Base-by-base conservation (phyloP, 495 filamentous ascomycete species). In the Penicillium verhagenii region DNA sequence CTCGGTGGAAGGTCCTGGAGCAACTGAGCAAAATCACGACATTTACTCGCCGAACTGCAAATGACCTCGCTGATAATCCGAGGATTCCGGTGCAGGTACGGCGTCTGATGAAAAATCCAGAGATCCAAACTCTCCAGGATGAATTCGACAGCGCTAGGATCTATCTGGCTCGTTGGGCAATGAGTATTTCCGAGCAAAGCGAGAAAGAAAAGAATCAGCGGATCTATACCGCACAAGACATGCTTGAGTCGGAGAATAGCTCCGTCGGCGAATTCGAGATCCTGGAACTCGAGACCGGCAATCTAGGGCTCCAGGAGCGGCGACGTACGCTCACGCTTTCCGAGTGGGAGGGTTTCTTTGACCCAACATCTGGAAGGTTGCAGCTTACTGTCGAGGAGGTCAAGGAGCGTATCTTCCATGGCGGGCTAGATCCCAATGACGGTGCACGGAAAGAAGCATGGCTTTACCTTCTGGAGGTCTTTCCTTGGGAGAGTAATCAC, bases 151-250 rank as follows among this genome's bases (percentile, higher is more conserved):
- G 90, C 62, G 94, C 95, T 6, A 81, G 94, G 56, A 75, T 98
- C 33, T 98, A 98, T 61, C 78, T 98, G 20, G 94, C 94, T 3
- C 79, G 94, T 42, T 98, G 94, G 94, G 94, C 94, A 0, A 97
- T 97, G 94, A 95, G 90, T 1, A 95, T 98, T 50, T 91, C 93
- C 0, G 94, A 98, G 68, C 94, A 97, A 73, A 90, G 91, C 63
- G 94, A 98, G 66, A 77, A 83, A 37, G 94, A 98, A 47, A 69
- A 84, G 28, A 90, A 83, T 50, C 85, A 89, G 67, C 78, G 92
- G 33, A 95, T 96, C 60, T 98, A 91, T 87, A 96, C 92, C 0
- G 92, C 90, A 4, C 86, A 85, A 61, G 94, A 98, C 74, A 86
- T 96, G 14, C 79, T 97, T 54, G 92, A 94, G 66, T 86, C 95